Evolutionary conservation across 202 grass and related monocot species (phyloP), one percentile per base, ranked within the genome.

Genomic region (Carex sylvatica): DNA sequence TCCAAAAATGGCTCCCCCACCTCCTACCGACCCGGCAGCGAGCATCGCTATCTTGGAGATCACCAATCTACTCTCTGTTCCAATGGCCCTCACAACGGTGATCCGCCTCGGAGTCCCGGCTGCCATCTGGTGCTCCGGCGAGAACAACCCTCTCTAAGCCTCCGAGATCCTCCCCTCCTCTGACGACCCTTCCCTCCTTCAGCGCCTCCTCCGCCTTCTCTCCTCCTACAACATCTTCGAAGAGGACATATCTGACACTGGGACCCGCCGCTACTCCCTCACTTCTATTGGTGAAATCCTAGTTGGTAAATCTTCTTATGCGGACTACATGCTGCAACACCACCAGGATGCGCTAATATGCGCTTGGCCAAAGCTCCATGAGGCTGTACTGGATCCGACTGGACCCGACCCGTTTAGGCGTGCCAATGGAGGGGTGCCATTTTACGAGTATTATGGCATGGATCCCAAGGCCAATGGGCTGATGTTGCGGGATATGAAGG

Each of bases 331-430:
- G 18, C 76, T 98, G 20, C 95, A 98, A 83, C 92, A 98, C 81
- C 95, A 98, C 82, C 92, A 98, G 89, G 92, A 98, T 26, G 95
- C 92, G 60, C 84, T 98, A 74, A 76, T 98, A 3, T 80, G 80
- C 2, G 88, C 90, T 0, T 98, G 95, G 95, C 90, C 86, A 11
- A 86, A 33, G 1, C 90, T 98, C 31, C 90, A 87, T 84, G 90
- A 98, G 82, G 90, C 90, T 5, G 84, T 98, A 26, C 87, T 94
- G 3, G 90, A 98, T 58, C 92, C 92, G 1, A 20, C 86, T 5
- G 95, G 95, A 0, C 95, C 95, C 0, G 90, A 98, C 71, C 69
- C 92, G 28, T 98, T 98, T 83, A 86, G 90, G 31, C 84, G 95
- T 15, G 92, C 89, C 44, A 85, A 90, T 69, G 80, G 12, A 80